Base-by-base conservation (phyloP, 2,329 filamentous ascomycete genomes). In the Pseudofabraea citricarpa region DNA sequence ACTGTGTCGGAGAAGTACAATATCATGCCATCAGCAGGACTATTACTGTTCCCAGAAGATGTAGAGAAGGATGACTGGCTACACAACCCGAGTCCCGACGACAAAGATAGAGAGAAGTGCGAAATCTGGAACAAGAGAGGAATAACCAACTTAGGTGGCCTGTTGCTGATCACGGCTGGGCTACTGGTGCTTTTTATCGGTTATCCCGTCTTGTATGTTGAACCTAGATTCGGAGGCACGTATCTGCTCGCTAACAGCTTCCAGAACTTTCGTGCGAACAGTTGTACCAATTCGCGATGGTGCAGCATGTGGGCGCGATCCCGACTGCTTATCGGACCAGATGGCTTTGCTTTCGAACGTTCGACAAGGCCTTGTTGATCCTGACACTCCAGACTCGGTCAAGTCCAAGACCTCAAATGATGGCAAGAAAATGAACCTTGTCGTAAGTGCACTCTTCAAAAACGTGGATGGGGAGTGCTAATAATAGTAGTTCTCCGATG, bases 1-100 rank as follows among this genome's bases (percentile, higher is more conserved):
- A 86, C 83, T 1, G 83, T 87, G 3, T 79, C 80, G 13, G 80
- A 85, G 56, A 87, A 87, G 62, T 87, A 83, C 62, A 85, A 85
- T 57, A 86, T 87, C 41, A 70, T 78, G 59, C 82, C 83, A 1
- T 82, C 79, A 3, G 77, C 81, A 12, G 81, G 81, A 5, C 64
- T 87, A 41, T 60, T 87, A 31, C 64, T 87, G 16, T 87, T 82
- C 53, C 83, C 83, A 1, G 81, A 86, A 59, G 83, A 87, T 56
- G 77, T 85, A 18, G 83, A 87, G 60, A 85, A 85, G 55, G 83
- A 87, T 57, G 83, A 87, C 56, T 83, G 77, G 50, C 57, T 87
- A 49, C 83, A 87, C 58, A 85, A 86, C 54, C 83, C 83, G 1
- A 81, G 83, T 55, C 77, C 81, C 1, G 73, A 74, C 41, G 81